phyloP scores from a whole-genome alignment of 345 rosid species.

The Populus pruinosa region DNA sequence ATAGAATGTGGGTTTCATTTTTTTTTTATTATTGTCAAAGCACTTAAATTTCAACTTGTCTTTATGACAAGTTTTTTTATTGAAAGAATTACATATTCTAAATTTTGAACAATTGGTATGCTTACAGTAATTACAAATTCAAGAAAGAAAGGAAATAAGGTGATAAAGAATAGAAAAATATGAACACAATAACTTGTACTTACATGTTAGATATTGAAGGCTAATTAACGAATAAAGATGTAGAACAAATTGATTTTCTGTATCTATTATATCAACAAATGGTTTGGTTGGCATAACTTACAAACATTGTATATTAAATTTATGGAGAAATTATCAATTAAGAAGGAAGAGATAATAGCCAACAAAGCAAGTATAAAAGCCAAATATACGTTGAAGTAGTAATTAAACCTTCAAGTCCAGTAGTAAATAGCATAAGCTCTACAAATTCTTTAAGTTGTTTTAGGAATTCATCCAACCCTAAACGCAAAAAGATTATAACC shows the following conservation, averaged over 20 bases:
- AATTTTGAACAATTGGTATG: neutral
- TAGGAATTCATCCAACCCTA: slow-evolving; percentile 78
- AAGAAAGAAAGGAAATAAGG: neutral
- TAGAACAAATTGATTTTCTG: slow-evolving; percentile 52
- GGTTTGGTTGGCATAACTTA: slow-evolving; percentile 86
- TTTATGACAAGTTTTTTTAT: neutral
- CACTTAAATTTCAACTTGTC: neutral
- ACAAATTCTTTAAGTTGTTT: slow-evolving; percentile 69
- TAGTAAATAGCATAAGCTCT: slow-evolving; percentile 89
- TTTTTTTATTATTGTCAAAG: too few species aligned
- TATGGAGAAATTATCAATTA: neutral
- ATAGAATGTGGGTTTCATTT: too few species aligned
- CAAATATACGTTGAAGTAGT: neutral
- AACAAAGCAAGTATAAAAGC: neutral
- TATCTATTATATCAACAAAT: slow-evolving; percentile 82
- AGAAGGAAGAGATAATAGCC: neutral
- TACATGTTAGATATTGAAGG: slow-evolving; percentile 95
- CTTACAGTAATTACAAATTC: neutral
- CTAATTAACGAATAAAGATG: slow-evolving; percentile 58
- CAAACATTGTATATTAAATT: neutral
- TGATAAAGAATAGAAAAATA: neutral
- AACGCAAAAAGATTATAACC: slow-evolving; percentile 93
- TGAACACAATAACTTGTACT: slow-evolving; percentile 19
- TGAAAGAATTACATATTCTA: neutral
- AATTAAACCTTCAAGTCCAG: slow-evolving; percentile 88